These are phyloP conservation scores for Phycomyces blakesleeanus DNA, from an alignment of 192 early-diverging fungal genomes.

Conservation along the genomic window DNA sequence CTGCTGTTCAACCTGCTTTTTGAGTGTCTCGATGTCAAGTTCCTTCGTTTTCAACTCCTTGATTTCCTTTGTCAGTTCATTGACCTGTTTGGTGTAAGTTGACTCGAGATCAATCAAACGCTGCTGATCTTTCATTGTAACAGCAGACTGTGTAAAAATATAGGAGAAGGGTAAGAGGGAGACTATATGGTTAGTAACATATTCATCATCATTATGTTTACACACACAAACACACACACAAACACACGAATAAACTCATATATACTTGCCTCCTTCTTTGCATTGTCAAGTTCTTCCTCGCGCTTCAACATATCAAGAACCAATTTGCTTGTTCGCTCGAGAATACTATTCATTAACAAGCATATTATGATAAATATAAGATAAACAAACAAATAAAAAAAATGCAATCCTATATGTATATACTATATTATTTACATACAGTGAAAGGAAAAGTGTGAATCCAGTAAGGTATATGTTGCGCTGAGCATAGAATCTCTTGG, in stretches of 20 bases:
- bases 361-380: too few species aligned
- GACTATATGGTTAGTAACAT: too few species aligned
- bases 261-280: constrained; percentile 15
- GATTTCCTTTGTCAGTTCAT: constrained; percentile 15
- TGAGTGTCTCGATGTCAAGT: constrained; percentile 31
- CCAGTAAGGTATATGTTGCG: constrained; percentile 61
- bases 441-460: constrained; percentile 56
- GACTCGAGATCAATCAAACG: constrained; percentile 26
- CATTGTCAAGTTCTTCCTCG: constrained; percentile 39
- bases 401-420: neutral
- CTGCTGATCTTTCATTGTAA: constrained; percentile 19
- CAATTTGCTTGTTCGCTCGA: constrained; percentile 51
- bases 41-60: constrained; percentile 27
- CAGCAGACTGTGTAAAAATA: constrained; percentile 6
- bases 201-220: too few species aligned
- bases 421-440: constrained; percentile 27
- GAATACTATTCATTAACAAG: constrained; percentile 45
- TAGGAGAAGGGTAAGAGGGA: too few species aligned
- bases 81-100: constrained; percentile 19
- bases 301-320: constrained; percentile 45
- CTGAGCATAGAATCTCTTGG: constrained; percentile 56
- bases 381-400: too few species aligned
- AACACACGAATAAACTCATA: neutral
- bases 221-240: too few species aligned
- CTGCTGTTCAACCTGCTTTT: constrained; percentile 29